phyloP scores from a whole-genome alignment of 768 basidiomycete species.

The Mycena capillaripes region DNA sequence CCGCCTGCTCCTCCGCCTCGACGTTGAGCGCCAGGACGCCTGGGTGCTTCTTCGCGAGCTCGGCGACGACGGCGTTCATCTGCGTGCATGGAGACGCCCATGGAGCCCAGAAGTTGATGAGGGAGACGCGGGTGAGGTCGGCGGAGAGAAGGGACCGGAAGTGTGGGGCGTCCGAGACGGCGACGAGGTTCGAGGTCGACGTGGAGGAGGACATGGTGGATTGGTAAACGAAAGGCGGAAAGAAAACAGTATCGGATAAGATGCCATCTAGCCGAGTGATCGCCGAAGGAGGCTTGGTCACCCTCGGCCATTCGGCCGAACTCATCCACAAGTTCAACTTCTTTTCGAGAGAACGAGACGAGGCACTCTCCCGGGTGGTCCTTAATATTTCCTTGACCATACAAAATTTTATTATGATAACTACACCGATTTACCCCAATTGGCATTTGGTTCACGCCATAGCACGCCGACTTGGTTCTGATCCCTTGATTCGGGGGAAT shows the following conservation, averaged over 20 bases:
- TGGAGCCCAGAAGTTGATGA: slow-evolving; percentile 95
- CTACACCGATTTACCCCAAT: too few species aligned
- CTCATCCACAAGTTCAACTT: too few species aligned
- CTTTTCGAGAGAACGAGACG: too few species aligned
- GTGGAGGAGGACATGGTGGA: slow-evolving; percentile 25
- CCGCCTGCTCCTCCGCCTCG: slow-evolving; percentile 83
- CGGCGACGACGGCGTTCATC: slow-evolving; percentile 86
- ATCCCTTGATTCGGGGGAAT: too few species aligned
- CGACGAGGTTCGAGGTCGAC: slow-evolving; percentile 42
- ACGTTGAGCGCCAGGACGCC: slow-evolving; percentile 84
- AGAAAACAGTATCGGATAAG: neutral
- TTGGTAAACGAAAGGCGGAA: neutral
- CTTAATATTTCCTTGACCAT: too few species aligned
- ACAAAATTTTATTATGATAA: too few species aligned
- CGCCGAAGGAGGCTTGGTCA: neutral
- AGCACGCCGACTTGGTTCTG: too few species aligned
- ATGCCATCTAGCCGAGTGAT: neutral
- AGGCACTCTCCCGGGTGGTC: too few species aligned
- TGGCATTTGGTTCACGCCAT: too few species aligned
- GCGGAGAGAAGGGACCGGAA: slow-evolving; percentile 81
- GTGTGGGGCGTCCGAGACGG: slow-evolving; percentile 73
- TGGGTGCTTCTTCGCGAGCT: slow-evolving; percentile 81
- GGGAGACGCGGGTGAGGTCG: slow-evolving; percentile 86
- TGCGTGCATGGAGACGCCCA: slow-evolving; percentile 93
- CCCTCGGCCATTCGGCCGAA: neutral